Percentiles rank a stretch among this genome's conserved stretches.
Conservation (phyloP, 306 rosid species). For the Psophocarpus tetragonolobus region DNA sequence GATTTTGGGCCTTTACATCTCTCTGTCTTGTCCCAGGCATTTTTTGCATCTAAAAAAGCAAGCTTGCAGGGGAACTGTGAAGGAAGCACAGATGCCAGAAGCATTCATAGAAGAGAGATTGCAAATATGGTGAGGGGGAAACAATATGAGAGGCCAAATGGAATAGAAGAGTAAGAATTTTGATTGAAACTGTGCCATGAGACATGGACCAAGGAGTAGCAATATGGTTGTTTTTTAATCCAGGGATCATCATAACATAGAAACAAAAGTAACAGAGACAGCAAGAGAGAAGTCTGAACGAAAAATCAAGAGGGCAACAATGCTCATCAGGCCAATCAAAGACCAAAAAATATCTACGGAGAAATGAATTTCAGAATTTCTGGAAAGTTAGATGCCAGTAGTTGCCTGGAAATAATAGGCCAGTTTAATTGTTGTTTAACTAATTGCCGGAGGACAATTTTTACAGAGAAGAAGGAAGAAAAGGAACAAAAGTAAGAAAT, state of each 20-base stretch:
- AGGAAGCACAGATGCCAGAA: slow-evolving; percentile 73
- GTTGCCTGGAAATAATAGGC: slow-evolving; percentile 48
- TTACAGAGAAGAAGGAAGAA: slow-evolving; percentile 36
- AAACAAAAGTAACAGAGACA: slow-evolving; percentile 53
- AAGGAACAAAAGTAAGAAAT: slow-evolving; percentile 47
- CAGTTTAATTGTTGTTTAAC: slow-evolving; percentile 56
- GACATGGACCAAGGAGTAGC: slow-evolving; percentile 63
- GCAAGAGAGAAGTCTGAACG: slow-evolving; percentile 60
- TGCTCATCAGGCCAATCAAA: slow-evolving; percentile 56
- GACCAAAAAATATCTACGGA: slow-evolving; percentile 30
- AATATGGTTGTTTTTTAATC: slow-evolving; percentile 55
- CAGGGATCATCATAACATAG: slow-evolving; percentile 49
- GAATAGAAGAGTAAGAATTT: slow-evolving; percentile 71
- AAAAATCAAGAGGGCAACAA: slow-evolving; percentile 57
- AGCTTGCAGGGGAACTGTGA: slow-evolving; percentile 81
- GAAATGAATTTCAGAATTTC: slow-evolving; percentile 56
- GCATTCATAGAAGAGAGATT: slow-evolving; percentile 68
- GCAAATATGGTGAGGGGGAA: slow-evolving; percentile 76
- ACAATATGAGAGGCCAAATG: slow-evolving; percentile 68
- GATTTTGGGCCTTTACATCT: slow-evolving; percentile 39
- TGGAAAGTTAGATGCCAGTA: slow-evolving; percentile 43
- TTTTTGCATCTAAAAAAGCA: slow-evolving; percentile 62
- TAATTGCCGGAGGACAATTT: slow-evolving; percentile 54
- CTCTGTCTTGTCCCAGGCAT: slow-evolving; percentile 57
- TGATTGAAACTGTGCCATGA: slow-evolving; percentile 63